phyloP scores from a whole-genome alignment of 805 yeast genomes.

The Candida hispaniensis region DNA sequence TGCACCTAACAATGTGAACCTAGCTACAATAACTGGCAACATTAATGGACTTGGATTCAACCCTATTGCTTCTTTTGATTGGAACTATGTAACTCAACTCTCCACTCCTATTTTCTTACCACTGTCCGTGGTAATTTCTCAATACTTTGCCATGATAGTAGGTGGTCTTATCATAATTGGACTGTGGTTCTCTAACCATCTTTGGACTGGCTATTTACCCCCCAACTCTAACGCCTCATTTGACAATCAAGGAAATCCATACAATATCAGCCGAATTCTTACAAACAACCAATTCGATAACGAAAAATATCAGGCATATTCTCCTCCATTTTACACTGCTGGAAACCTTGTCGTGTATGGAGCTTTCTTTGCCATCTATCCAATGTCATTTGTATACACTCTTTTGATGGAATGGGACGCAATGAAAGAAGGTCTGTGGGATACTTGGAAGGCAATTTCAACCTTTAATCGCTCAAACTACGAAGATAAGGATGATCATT shows the following conservation, averaged over 20 bases:
- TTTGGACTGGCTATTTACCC: conserved; percentile 53
- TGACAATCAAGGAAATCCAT: conserved; percentile 42
- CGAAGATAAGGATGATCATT: conserved; percentile 33
- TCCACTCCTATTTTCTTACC: conserved; percentile 38
- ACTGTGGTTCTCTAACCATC: conserved; percentile 42
- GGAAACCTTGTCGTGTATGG: conserved; percentile 38
- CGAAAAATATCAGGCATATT: conserved; percentile 43
- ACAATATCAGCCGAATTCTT: conserved; percentile 39
- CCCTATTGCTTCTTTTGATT: conserved; percentile 45
- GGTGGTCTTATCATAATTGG: conserved; percentile 38
- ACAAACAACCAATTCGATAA: conserved; percentile 30
- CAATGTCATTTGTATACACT: conserved; percentile 42
- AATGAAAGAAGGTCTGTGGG: conserved; percentile 20
- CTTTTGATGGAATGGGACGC: conserved; percentile 18
- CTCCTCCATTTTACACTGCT: conserved; percentile 59
- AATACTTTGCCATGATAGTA: conserved; percentile 34
- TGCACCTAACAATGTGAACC: conserved; percentile 38
- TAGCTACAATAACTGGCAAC: conserved; percentile 42
- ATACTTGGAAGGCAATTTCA: conserved; percentile 7
- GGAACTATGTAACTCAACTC: conserved; percentile 47
- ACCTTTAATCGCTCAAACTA: conserved; percentile 8
- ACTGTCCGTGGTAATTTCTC: conserved; percentile 35
- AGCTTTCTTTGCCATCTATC: conserved; percentile 45
- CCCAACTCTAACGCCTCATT: conserved; percentile 44
- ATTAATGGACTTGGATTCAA: conserved; percentile 40